Evolutionary conservation across 495 filamentous ascomycete genomes (phyloP), one percentile per base, ranked within the genome.

Genomic region (Podospora conica): DNA sequence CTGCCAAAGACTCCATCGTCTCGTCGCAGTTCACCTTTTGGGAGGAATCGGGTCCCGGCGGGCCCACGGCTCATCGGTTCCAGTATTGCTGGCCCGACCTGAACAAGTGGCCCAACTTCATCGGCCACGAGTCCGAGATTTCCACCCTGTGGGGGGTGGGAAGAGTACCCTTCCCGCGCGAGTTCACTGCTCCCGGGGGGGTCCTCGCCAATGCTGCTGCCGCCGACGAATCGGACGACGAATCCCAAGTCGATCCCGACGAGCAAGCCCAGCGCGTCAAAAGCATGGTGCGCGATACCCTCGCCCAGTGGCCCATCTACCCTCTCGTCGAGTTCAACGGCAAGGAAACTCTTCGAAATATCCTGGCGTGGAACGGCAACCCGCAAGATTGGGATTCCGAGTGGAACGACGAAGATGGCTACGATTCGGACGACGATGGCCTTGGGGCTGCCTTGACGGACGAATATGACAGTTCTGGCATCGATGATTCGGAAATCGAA

Each of bases 51-150:
- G n/a, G n/a, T n/a, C n/a, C n/a, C n/a, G n/a, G 24, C 31, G 48
- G 12, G 9, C 6, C 27, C 10, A 21, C 8, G 53, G n/a, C n/a
- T n/a, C 12, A 57, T 23, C 65, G 73, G 25, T 10, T 65, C 4
- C 3, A 74, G 20, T 81, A 69, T 53, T 77, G 74, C 61, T 82
- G 79, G 78, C 76, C 74, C 2, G 72, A 80, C 58, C 3, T 74
- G 8, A 58, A 64, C 1, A 68, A 66, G 0, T 55, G 66, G 21
- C 48, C 4, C 24, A 23, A 67, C 5, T 70, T 69, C 33, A 29
- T 62, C 10, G 25, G 70, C 5, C 23, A 68, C 1, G 57, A 68
- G 21, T 23, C 69, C 0, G 68, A 62, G 1, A 18, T 68, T 0
- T 9, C 57, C 2, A 3, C 0, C 2, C 4, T 69, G 55, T 68